Evolutionary conservation across 1,284 basidiomycete genomes (phyloP), one percentile per base, ranked within the genome.

Genomic region (Leccinum ponderosum): DNA sequence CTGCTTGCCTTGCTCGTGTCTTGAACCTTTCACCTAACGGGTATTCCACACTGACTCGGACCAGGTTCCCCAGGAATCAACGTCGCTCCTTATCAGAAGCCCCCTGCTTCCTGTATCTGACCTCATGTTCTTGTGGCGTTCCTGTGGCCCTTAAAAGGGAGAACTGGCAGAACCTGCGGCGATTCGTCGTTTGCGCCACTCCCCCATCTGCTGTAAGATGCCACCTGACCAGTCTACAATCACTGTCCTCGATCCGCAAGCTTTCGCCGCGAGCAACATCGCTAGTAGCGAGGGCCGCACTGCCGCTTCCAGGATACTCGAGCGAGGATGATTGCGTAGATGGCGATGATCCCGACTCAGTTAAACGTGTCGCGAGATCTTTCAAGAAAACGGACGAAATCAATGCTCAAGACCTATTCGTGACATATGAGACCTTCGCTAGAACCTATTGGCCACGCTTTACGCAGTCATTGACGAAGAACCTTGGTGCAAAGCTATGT

Each of bases 291-390:
- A 63, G 12, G 67, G 64, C 15, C 62, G 66, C 25, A 31, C 42
- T 47, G 56, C 53, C 4, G 71, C 71, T 15, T 52, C 62, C 17
- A 60, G 39, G 35, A 60, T 27, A 20, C 63, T 71, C 60, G 66
- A 74, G 66, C 11, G 25, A 25, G 25, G 25, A 25, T 25, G 25
- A 25, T 25, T 25, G 25, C 25, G 25, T 25, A 25, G 25, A 25
- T 25, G 25, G 25, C 25, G 25, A 25, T 25, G 25, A 25, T 25
- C 25, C 25, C 25, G 25, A 25, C 25, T 25, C 25, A 25, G 29
- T 29, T 0, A 29, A 29, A 29, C 3, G 29, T 29, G 29, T 29
- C 29, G 29, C 29, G 8, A 29, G 29, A 29, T 29, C 3, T 29
- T 29, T 29, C 29, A 29, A 29, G 29, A 29, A 29, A 29, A 29